Conservation (phyloP, 108 stramenopile species). For the Nitzschia palea region DNA sequence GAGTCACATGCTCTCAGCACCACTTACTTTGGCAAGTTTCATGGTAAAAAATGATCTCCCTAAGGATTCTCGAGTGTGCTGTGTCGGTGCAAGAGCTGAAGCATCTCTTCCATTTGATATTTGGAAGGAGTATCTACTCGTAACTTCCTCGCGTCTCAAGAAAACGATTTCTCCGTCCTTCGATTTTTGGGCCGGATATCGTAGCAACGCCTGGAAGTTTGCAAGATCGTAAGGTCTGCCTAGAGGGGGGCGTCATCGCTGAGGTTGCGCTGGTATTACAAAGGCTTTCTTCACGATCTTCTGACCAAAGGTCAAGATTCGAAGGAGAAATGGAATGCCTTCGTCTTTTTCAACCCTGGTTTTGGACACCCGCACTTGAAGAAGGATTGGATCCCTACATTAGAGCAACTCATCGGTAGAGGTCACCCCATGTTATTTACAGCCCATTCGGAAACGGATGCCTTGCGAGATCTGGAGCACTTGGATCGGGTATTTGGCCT, state of each 20-base stretch:
- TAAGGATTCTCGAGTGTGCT: conserved; percentile 38
- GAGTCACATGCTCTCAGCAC: conserved; percentile 75
- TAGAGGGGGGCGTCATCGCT: conserved; percentile 8
- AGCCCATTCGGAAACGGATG: conserved; percentile 71
- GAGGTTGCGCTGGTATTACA: conserved; percentile 19
- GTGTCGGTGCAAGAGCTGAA: conserved; percentile 87
- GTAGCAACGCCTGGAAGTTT: conserved; percentile 25
- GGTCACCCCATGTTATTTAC: conserved; percentile 56
- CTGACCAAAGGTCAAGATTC: not conserved
- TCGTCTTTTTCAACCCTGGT: conserved; percentile 85
- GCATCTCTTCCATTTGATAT: conserved; percentile 75
- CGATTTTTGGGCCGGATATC: conserved; percentile 86
- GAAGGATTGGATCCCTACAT: conserved; percentile 65
- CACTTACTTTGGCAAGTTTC: conserved; percentile 60
- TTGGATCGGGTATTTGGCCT: conserved; percentile 33
- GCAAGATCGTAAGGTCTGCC: not conserved
- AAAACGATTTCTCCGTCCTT: not conserved
- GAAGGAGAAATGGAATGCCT: conserved; percentile 45
- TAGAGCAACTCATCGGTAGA: conserved; percentile 37
- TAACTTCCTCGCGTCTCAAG: not conserved
- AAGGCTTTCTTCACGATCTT: conserved; percentile 41
- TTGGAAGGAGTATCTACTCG: conserved; percentile 76
- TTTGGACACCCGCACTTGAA: conserved; percentile 79
- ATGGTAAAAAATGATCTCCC: not conserved
- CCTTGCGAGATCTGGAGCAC: conserved; percentile 46